Evolutionary conservation across 2,329 filamentous ascomycete genomes (phyloP), one percentile per base, ranked within the genome.

Genomic region (Aotearoamyces nothofagi): DNA sequence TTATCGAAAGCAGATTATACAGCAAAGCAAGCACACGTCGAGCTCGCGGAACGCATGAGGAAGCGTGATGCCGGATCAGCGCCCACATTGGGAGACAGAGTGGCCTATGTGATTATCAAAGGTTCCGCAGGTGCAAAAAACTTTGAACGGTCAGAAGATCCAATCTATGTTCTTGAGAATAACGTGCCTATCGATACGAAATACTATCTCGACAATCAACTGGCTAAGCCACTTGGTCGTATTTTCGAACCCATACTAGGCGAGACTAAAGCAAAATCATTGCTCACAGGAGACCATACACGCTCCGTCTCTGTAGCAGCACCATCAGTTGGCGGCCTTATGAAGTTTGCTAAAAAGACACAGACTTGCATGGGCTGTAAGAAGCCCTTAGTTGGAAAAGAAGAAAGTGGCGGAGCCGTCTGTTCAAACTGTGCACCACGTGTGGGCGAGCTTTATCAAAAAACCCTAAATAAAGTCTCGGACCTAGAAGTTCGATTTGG

Each of bases 301-400:
- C 78, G 90, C n/a, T 72, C 80, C 26, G 92, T 98, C 39, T 80
- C 83, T 1, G 83, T 96, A 14, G 86, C 87, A 3, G 90, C 83
- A 12, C 87, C 92, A 0, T 80, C 79, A 0, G 70, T 93, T 36
- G 90, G 90, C 32, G 90, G 90, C 0, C 61, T 98, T 38, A 98
- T 98, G 90, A 94, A 92, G 57, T 98, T 96, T 50, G 70, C 90
- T 17, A 94, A 93, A 60, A 94, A 92, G 61, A 98, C 90, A 3
- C 76, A 86, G 57, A 96, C 90, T 0, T 98, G 90, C 53, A 92
- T 98, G 79, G 90, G 86, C 3, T 98, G 90, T 70, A 98, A 96
- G 67, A 94, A 94, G 54, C 90, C 90, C 3, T 65, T 98, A 27
- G 74, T 70, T 5, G 73, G 72, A 34, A 79, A 81, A 41, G 69